phyloP scores from a whole-genome alignment of 257 asterid species.

The Solanum habrochaites region DNA sequence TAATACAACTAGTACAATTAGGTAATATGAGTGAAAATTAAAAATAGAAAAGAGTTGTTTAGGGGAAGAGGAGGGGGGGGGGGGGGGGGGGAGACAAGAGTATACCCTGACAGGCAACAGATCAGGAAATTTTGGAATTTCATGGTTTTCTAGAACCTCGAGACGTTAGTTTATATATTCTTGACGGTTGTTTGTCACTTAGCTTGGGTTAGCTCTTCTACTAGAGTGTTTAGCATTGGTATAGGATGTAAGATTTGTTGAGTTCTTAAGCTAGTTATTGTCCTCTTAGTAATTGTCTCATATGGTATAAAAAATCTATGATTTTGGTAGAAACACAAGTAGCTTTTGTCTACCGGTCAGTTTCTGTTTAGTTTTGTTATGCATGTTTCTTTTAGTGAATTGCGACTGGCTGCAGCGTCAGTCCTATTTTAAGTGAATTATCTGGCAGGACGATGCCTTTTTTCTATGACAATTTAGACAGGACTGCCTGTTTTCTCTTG shows the following conservation, averaged over 20 bases:
- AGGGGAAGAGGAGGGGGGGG: background rate
- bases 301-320: background rate
- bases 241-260: background rate
- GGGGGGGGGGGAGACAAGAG: background rate
- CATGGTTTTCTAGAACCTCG: background rate
- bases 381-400: background rate
- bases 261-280: background rate
- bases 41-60: background rate
- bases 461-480: background rate
- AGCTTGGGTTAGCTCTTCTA: background rate
- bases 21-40: background rate
- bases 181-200: background rate
- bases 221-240: background rate
- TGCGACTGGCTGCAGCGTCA: background rate
- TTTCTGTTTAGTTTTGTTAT: background rate
- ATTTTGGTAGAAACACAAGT: background rate
- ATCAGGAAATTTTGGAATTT: background rate
- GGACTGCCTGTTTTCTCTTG: background rate
- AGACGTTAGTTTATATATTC: background rate
- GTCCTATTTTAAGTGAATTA: background rate
- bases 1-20: background rate
- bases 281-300: background rate
- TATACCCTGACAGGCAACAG: background rate
- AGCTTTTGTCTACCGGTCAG: background rate
- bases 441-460: background rate